phyloP scores from a whole-genome alignment of 2,329 filamentous ascomycete genomes.

The Leptodontidium sp. region DNA sequence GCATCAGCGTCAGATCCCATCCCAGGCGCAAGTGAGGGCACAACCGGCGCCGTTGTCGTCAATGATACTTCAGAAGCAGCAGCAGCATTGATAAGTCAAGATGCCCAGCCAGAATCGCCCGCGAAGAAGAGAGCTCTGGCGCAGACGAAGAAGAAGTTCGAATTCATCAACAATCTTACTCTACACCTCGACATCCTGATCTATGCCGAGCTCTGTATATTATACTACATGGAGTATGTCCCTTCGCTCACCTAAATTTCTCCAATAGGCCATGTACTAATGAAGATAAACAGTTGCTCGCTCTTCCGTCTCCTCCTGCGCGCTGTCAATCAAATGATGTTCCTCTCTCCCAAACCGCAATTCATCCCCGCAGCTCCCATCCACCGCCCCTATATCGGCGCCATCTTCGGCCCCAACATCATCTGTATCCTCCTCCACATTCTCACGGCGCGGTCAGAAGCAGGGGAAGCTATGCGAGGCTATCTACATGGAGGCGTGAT shows the following conservation, averaged over 20 bases:
- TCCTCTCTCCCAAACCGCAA: slow-evolving; percentile 66
- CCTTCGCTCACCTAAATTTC: not conserved
- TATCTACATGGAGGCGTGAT: slow-evolving; percentile 74
- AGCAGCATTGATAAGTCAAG: slow-evolving; percentile 18
- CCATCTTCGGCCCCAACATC: slow-evolving; percentile 65
- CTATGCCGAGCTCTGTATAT: slow-evolving; percentile 68
- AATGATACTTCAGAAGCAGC: not conserved
- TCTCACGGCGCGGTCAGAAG: slow-evolving; percentile 60
- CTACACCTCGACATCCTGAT: slow-evolving; percentile 68
- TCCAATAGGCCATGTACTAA: slow-evolving; percentile 25
- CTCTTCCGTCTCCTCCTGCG: slow-evolving; percentile 69
- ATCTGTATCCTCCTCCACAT: slow-evolving; percentile 69
- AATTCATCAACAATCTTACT: slow-evolving; percentile 68
- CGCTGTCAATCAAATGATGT: slow-evolving; percentile 66
- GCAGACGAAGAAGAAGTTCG: slow-evolving; percentile 59
- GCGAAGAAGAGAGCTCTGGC: slow-evolving; percentile 47
- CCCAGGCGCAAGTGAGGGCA: slow-evolving; percentile 11
- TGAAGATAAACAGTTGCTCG: slow-evolving; percentile 60
- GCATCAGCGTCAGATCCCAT: slow-evolving; percentile 8
- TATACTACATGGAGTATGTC: slow-evolving; percentile 78
- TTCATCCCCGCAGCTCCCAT: slow-evolving; percentile 64
- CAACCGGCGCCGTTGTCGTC: slow-evolving; percentile 6
- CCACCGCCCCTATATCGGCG: slow-evolving; percentile 61
- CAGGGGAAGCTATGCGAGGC: slow-evolving; percentile 67
- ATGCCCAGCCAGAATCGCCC: slow-evolving; percentile 31